Evolutionary conservation across 2,329 filamentous ascomycete genomes (phyloP), one percentile per base, ranked within the genome.

Genomic region (Sclerotinia sclerotiorum): DNA sequence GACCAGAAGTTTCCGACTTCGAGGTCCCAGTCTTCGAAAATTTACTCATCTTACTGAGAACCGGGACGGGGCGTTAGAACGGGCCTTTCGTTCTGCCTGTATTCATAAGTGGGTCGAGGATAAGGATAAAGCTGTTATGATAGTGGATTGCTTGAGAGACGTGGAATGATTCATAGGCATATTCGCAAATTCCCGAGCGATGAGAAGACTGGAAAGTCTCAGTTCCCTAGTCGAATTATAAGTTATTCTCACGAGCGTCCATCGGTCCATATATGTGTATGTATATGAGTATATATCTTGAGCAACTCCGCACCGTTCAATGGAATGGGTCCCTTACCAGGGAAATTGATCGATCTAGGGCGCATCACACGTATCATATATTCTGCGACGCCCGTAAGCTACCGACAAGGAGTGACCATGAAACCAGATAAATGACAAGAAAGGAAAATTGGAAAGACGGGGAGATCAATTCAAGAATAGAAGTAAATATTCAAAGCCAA

Each of bases 301-400:
- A 58, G 44, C 54, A 66, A 48, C 44, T 58, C 42, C 29, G 62
- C n/a, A 27, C 49, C 55, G 39, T 65, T 65, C 62, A 24, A 19
- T 39, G 44, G 7, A 49, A 62, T 51, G 58, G 32, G 55, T 57
- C 58, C 44, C 49, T 35, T 62, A 72, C 72, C 70, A 72, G 69
- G 68, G 57, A 70, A 68, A 65, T 64, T 70, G 60, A 68, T 69
- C 69, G 58, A 70, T 69, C 66, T 62, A 72, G 73, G 29, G 70
- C 70, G 74, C 74, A 74, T 75, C 75, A 73, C 65, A 67, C 69
- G 74, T 73, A 74, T 75, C 74, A 76, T 76, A 75, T 75, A 73
- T 72, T 70, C 73, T 75, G 73, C 70, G 71, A 75, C 72, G 71
- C 72, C 69, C 68, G 71, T 72, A 68, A 68, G 65, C 69, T 69